phyloP scores from a whole-genome alignment of 1,284 basidiomycete species.

The Trichosporon ovoides region DNA sequence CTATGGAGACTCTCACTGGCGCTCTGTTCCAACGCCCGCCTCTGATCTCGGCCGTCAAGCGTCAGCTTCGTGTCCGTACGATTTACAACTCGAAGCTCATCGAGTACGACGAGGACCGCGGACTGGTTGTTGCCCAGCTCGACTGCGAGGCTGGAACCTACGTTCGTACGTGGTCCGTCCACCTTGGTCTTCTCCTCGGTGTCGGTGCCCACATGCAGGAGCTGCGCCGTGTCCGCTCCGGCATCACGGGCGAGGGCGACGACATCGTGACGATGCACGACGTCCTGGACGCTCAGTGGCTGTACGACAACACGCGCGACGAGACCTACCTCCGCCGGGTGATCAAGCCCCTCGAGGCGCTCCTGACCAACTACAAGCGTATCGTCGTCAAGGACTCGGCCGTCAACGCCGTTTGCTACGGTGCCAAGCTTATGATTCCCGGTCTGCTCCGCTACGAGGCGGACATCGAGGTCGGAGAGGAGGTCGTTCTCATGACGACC shows the following conservation, averaged over 20 bases:
- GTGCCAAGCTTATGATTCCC: conserved; percentile 99
- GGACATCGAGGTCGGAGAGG: conserved; percentile 92
- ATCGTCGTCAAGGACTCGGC: conserved; percentile 99
- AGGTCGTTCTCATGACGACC: conserved; percentile 99
- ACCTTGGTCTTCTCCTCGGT: conserved; percentile 88
- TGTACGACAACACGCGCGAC: conserved; percentile 98
- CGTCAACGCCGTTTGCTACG: conserved; percentile 99
- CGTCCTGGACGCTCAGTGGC: conserved; percentile 97
- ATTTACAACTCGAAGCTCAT: conserved; percentile 95
- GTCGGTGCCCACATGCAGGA: conserved; percentile 99
- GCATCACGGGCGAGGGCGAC: conserved; percentile 95
- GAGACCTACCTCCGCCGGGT: conserved; percentile 95
- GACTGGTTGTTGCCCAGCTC: conserved; percentile 96
- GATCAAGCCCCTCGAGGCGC: conserved; percentile 88
- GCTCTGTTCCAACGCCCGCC: conserved; percentile 99
- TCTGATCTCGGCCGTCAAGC: conserved; percentile 97
- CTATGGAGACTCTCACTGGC: conserved; percentile 93
- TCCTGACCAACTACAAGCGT: conserved; percentile 94
- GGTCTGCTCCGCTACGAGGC: conserved; percentile 95
- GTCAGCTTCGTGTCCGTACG: conserved; percentile 94
- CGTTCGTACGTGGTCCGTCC: conserved; percentile 96
- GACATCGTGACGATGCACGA: conserved; percentile 99
- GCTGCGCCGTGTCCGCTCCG: conserved; percentile 86
- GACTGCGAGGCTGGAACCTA: conserved; percentile 93
- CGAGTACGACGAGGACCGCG: conserved; percentile 97